Evolutionary conservation across 2,329 filamentous ascomycete species (phyloP), one percentile per base, ranked within the genome.

Genomic region (Akanthomyces dipterigenus): DNA sequence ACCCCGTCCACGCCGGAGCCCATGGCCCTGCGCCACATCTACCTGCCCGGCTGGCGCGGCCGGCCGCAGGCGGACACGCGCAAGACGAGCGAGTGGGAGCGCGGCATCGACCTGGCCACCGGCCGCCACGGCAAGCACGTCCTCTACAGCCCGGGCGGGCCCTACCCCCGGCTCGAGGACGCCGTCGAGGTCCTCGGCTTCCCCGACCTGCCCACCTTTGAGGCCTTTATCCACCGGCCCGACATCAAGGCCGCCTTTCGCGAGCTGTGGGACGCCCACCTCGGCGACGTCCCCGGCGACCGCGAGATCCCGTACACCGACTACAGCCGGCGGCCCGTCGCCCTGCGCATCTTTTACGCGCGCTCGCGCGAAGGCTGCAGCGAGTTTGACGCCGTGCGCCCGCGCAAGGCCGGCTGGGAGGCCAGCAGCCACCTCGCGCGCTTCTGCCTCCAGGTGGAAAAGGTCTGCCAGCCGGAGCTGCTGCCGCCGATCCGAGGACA

Each of bases 401-500:
- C 60, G 1, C 8, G 51, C 36, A 61, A 50, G 60, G 1, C 24
- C 1, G 45, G 11, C 24, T 61, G 60, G 60, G 18, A 7, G 4
- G 2, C 26, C 8, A 18, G 11, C 18, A 5, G 26, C 34, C 45
- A 61, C 20, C 24, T 61, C 0, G 53, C 60, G 12, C 60, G 60
- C 4, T 61, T 61, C 51, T 50, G 51, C 45, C 60, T 56, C 6
- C 2, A 22, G 16, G 46, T 61, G 1, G 60, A 56, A 20, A 26
- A 2, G n/a, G 34, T 55, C 16, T 61, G 60, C 53, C 22, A 61
- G 9, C 14, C 14, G 3, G 5, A 12, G n/a, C 11, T 36, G 24
- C 43, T 61, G 51, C 60, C 60, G 3, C 60, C 60, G 2, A 43
- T 61, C 51, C 43, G 53, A n/a, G 60, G 60, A 7, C 60, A 61